Evolutionary conservation across 768 basidiomycete genomes (phyloP).

Genomic region (Mycena leptocephala): DNA sequence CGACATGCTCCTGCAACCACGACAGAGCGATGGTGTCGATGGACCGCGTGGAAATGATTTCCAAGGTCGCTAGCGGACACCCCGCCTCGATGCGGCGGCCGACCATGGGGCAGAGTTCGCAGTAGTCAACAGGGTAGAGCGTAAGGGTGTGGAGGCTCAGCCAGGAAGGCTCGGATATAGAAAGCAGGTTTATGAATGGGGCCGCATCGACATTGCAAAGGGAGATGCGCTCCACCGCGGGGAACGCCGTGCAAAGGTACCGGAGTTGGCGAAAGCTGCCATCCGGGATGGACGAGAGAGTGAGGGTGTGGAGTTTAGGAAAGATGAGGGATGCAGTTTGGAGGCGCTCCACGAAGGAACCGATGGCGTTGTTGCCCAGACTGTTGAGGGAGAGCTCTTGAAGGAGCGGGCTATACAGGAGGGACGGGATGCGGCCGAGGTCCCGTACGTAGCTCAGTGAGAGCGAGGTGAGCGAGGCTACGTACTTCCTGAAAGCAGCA

Average conservation of each 20-base stretch:
- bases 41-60: not conserved
- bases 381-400: not conserved
- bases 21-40: not conserved
- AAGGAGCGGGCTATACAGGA: constrained; percentile 1
- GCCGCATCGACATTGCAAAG: not conserved
- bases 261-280: not conserved
- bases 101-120: constrained; percentile 9
- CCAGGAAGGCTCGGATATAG: not conserved
- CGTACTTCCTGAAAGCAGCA: constrained; percentile 1
- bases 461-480: constrained; percentile 7
- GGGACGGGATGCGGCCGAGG: constrained; percentile 5
- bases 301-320: not conserved
- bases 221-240: not conserved
- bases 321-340: not conserved
- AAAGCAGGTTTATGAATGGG: not conserved
- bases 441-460: not conserved
- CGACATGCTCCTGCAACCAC: constrained; percentile 4
- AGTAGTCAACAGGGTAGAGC: not conserved
- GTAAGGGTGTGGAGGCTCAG: not conserved
- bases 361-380: not conserved
- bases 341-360: not conserved
- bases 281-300: not conserved
- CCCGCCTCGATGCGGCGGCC: not conserved
- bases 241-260: constrained; percentile 1
- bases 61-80: not conserved